These are phyloP conservation scores for Zoysia japonica DNA, from an alignment of 176 grass and related monocot genomes.

Conservation along the genomic window DNA sequence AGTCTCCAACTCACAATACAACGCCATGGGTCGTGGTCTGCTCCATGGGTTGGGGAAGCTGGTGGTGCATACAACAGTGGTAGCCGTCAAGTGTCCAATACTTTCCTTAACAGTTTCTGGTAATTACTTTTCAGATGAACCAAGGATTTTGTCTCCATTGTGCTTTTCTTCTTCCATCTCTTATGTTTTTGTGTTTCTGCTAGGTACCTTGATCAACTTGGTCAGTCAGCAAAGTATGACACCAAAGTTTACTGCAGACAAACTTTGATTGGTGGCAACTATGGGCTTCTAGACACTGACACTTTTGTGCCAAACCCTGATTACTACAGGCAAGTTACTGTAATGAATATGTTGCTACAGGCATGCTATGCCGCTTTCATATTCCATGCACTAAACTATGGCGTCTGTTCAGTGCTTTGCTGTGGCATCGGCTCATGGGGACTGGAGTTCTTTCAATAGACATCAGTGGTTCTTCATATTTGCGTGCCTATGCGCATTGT, in stretches of 20 bases:
- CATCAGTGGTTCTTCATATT: conserved; percentile 65
- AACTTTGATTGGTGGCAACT: conserved; percentile 86
- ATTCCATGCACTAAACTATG: conserved; percentile 23
- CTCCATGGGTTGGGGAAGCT: conserved; percentile 92
- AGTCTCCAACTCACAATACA: conserved; percentile 71
- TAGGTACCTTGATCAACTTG: conserved; percentile 98
- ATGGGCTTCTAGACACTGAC: conserved; percentile 87
- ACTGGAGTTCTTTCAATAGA: conserved; percentile 76
- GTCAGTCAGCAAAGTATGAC: conserved; percentile 86
- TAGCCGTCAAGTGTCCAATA: conserved; percentile 70
- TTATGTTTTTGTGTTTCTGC: conserved; percentile 28
- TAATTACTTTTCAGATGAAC: conserved; percentile 43
- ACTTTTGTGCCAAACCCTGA: conserved; percentile 90
- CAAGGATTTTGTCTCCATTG: background rate
- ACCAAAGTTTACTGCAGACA: conserved; percentile 96
- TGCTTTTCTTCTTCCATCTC: conserved; percentile 7
- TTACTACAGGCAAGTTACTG: conserved; percentile 79
- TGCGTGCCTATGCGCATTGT: conserved; percentile 87
- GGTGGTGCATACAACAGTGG: conserved; percentile 98
- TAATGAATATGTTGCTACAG: conserved; percentile 9
- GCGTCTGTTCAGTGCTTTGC: conserved; percentile 63
- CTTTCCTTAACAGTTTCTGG: conserved; percentile 97
- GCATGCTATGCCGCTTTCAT: background rate
- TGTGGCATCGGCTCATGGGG: conserved; percentile 94
- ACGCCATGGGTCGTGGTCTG: conserved; percentile 74